Percentiles rank a stretch among this genome's conserved stretches.
Conservation (phyloP, 257 asterid genomes). For the Penstemon newberryi region DNA sequence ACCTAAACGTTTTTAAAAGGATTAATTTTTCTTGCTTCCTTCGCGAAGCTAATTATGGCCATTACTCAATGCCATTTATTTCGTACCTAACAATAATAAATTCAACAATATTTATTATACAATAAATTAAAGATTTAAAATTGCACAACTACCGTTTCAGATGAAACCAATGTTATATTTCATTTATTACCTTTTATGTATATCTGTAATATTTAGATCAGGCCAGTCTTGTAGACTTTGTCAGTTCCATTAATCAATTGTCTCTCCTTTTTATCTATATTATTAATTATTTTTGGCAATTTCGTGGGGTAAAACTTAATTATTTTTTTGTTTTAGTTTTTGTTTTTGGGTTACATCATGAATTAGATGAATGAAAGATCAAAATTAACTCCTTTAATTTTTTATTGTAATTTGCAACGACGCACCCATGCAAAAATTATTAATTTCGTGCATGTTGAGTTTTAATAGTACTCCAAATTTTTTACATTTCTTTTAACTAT, state of each 20-base stretch:
- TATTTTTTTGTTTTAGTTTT: too few relatives aligned
- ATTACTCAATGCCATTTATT: conserved; percentile 38
- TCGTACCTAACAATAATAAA: conserved; percentile 42
- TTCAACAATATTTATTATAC: conserved; percentile 28
- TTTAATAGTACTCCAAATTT: too few relatives aligned
- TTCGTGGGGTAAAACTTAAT: too few relatives aligned
- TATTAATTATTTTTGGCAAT: too few relatives aligned
- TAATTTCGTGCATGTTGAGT: too few relatives aligned
- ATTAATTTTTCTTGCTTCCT: not conserved
- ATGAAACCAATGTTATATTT: conserved; percentile 33
- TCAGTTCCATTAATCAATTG: conserved; percentile 16
- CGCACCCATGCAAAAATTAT: too few relatives aligned
- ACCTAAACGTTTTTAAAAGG: conserved; percentile 13
- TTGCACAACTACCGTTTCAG: conserved; percentile 41
- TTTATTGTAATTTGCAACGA: not conserved
- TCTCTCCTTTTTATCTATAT: not conserved
- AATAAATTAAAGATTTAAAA: conserved; percentile 23
- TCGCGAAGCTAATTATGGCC: conserved; percentile 29
- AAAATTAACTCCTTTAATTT: too few relatives aligned
- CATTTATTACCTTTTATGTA: conserved; percentile 37
- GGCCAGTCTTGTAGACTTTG: conserved; percentile 20
- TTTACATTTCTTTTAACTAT: too few relatives aligned
- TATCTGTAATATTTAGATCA: conserved; percentile 29
- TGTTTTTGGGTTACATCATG: not conserved
- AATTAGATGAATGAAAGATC: not conserved